phyloP scores from a whole-genome alignment of 2,329 filamentous ascomycete species.

The Ceratocystis destructans region DNA sequence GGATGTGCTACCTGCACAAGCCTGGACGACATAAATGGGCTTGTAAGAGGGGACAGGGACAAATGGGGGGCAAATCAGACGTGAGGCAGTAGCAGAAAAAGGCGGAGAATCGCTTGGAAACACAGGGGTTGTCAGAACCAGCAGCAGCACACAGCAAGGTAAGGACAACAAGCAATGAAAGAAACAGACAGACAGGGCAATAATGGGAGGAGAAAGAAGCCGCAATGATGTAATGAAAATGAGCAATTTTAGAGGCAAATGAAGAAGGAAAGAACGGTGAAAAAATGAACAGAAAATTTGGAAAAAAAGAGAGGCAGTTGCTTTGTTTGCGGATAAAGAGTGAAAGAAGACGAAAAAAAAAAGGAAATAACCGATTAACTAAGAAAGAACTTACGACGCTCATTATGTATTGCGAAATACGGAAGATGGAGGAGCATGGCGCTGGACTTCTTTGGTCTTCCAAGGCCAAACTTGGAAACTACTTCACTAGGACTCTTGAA shows the following conservation, averaged over 20 bases:
- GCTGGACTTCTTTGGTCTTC: background rate
- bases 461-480: background rate
- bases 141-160: background rate
- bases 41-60: background rate
- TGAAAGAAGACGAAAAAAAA: background rate
- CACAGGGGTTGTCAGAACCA: background rate
- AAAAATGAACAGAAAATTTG: background rate
- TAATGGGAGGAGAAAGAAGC: background rate
- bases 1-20: background rate
- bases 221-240: background rate
- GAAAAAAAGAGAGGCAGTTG: background rate
- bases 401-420: background rate
- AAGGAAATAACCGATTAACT: background rate
- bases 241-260: no score
- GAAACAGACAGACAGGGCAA: background rate
- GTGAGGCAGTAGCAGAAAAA: constrained; percentile 2
- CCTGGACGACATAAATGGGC: background rate
- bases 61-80: constrained; percentile 2
- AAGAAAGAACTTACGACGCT: background rate
- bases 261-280: background rate
- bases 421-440: background rate
- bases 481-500: background rate
- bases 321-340: background rate
- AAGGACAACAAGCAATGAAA: background rate
- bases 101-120: constrained; percentile 1